These are phyloP conservation scores for Phytophthora nicotianae DNA, from an alignment of 352 stramenopile genomes.

Conservation along the genomic window DNA sequence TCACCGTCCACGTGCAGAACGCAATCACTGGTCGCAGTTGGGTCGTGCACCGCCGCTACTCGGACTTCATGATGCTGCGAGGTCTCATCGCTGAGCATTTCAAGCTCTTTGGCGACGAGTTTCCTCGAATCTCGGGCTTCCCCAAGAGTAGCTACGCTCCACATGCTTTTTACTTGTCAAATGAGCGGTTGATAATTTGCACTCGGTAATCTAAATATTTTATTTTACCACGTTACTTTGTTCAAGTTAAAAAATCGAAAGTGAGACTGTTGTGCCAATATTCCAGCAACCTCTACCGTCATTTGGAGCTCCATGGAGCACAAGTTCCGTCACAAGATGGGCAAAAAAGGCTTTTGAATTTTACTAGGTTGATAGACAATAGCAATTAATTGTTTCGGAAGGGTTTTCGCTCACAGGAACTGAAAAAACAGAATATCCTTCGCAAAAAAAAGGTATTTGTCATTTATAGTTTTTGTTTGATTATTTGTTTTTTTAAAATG, in stretches of 20 bases:
- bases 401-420: too few species aligned
- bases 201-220: background rate
- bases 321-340: conserved; percentile 58
- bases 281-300: too few species aligned
- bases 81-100: conserved; percentile 61
- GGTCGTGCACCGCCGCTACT: conserved; percentile 71
- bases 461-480: too few species aligned
- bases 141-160: conserved; percentile 47
- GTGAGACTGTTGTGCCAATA: too few species aligned
- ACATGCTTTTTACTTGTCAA: conserved; percentile 17
- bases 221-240: background rate
- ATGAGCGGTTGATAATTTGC: conserved; percentile 4
- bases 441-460: too few species aligned
- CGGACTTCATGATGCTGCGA: conserved; percentile 68
- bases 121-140: conserved; percentile 59
- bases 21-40: conserved; percentile 72
- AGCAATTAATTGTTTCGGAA: too few species aligned
- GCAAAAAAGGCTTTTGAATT: too few species aligned
- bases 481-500: too few species aligned
- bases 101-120: conserved; percentile 54
- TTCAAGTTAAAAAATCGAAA: background rate
- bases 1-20: conserved; percentile 73
- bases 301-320: too few species aligned
- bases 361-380: too few species aligned
- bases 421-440: too few species aligned